Evolutionary conservation across 371 early-diverging fungal genomes (phyloP).

Genomic region (Circinella umbellata): DNA sequence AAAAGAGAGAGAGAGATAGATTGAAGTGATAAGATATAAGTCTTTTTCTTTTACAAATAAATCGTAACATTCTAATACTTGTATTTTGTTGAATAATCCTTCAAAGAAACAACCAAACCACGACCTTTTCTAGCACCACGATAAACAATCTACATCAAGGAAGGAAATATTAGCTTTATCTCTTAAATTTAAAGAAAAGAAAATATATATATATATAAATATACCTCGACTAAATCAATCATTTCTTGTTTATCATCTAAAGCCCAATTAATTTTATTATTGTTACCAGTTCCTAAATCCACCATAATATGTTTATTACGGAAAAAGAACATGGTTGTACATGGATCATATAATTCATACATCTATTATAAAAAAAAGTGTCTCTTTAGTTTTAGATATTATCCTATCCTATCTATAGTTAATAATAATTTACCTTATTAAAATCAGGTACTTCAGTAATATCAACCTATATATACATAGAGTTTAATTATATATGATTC

Average conservation of each 20-base stretch:
- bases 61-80: conserved; percentile 93
- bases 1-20: too few species aligned
- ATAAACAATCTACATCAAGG: conserved; percentile 69
- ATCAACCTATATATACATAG: conserved; percentile 60
- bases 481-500: background rate
- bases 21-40: background rate
- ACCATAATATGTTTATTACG: conserved; percentile 98
- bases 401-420: too few species aligned
- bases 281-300: conserved; percentile 98
- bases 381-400: too few species aligned
- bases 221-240: conserved; percentile 84
- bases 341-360: conserved; percentile 97
- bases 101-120: conserved; percentile 94
- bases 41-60: conserved; percentile 47
- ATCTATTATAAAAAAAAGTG: conserved; percentile 49
- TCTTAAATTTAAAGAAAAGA: too few species aligned
- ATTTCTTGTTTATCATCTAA: conserved; percentile 88
- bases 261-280: conserved; percentile 98
- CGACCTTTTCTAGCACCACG: conserved; percentile 94
- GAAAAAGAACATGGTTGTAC: conserved; percentile 94
- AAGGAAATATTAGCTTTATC: background rate
- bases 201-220: background rate
- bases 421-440: conserved; percentile 64
- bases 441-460: conserved; percentile 90
- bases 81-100: conserved; percentile 97